Evolutionary conservation across 164 flowering plant genomes (phyloP).

Genomic region (Vitis rotundifolia): DNA sequence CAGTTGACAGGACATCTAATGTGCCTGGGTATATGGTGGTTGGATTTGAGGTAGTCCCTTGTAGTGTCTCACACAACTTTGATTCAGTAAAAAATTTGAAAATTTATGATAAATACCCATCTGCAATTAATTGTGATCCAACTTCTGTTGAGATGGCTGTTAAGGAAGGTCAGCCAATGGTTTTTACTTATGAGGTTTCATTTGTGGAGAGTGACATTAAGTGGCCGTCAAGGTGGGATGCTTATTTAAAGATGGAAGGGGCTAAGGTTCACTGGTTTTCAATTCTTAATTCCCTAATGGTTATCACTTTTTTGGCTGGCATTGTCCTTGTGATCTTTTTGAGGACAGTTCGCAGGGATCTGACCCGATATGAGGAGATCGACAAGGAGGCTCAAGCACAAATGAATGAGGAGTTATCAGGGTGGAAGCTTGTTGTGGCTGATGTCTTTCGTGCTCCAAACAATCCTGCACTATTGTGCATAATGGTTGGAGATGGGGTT

Average conservation of each 20-base stretch:
- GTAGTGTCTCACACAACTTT: conserved; percentile 51
- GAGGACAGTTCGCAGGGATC: conserved; percentile 77
- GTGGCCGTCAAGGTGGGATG: conserved; percentile 96
- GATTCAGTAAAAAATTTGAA: conserved; percentile 54
- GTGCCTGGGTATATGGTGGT: conserved; percentile 83
- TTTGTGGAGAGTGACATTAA: conserved; percentile 79
- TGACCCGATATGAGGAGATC: conserved; percentile 81
- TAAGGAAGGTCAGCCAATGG: conserved; percentile 64
- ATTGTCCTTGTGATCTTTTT: conserved; percentile 86
- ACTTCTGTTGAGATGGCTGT: conserved; percentile 54
- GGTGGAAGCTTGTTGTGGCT: conserved; percentile 90
- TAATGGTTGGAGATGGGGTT: conserved; percentile 85
- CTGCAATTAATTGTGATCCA: conserved; percentile 59
- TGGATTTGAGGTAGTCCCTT: conserved; percentile 82
- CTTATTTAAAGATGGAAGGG: conserved; percentile 89
- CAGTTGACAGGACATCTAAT: conserved; percentile 35
- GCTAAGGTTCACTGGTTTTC: conserved; percentile 92
- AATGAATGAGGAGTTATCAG: conserved; percentile 89
- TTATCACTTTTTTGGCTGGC: conserved; percentile 83
- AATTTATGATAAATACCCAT: conserved; percentile 55
- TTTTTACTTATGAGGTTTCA: conserved; percentile 68
- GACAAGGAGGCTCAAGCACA: conserved; percentile 94
- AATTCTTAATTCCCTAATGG: conserved; percentile 82
- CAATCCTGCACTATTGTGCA: conserved; percentile 55
- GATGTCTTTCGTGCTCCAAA: conserved; percentile 85